Evolutionary conservation across 495 filamentous ascomycete genomes (phyloP), one percentile per base, ranked within the genome.

Genomic region (Xylaria telfairii): DNA sequence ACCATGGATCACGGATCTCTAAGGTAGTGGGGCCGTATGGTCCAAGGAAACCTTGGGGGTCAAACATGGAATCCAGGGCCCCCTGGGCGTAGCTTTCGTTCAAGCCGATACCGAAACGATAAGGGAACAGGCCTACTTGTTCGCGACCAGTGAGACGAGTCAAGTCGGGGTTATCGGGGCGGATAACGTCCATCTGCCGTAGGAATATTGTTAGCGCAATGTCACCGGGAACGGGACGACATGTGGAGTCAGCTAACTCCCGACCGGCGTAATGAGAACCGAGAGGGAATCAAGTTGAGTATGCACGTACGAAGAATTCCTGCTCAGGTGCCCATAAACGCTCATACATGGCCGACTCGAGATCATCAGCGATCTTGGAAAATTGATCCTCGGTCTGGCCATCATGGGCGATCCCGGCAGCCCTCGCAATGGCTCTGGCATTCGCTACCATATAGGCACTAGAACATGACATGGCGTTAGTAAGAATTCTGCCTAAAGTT

Each of bases 381-480:
- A 80, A 84, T 26, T 78, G 69, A 19, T 70, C 49, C 4, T 78
- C 75, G n/a, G 75, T 67, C 34, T 59, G 53, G 21, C 64, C 51
- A 66, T 82, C 70, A 37, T 75, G 76, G 3, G 76, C 77, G 17
- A 83, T 54, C 1, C 56, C 39, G 15, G 83, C 83, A 42, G 81
- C 76, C 1, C 75, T 70, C 10, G 81, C 73, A 28, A 85, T 84
- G 24, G 80, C 81, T 42, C 76, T 73, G 19, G 83, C 81, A 67
- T 78, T 79, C n/a, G 81, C 82, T 9, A 84, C 79, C 83, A 84
- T 84, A 53, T 85, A 85, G 19, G 83, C 79, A 66, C 68, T 70
- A 26, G 47, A 56, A 19, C 17, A 39, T 17, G 8, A 51, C 24
- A 49, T 6, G 10, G 26, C n/a, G 26, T 68, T 39, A 68, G 13